These are phyloP conservation scores for Tulasnella sp. DNA, from an alignment of 768 basidiomycete genomes.

Conservation along the genomic window DNA sequence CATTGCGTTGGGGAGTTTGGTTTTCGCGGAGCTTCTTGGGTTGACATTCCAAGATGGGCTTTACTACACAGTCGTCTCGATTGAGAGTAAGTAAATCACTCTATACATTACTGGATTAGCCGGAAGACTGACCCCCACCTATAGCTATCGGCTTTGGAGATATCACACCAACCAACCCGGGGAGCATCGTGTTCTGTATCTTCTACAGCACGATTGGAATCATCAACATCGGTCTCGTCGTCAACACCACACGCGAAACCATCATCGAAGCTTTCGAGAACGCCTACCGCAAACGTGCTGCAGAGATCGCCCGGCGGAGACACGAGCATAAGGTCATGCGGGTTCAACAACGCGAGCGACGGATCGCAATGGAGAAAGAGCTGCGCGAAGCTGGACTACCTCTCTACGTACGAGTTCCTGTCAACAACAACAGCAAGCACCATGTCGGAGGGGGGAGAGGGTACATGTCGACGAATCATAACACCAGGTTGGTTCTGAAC, in stretches of 20 bases:
- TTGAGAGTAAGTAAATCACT: slow-evolving; percentile 38
- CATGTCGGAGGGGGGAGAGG: not conserved
- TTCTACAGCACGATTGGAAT: slow-evolving; percentile 40
- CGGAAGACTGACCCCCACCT: not conserved
- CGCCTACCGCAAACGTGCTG: slow-evolving; percentile 51
- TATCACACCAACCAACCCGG: slow-evolving; percentile 46
- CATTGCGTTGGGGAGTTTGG: slow-evolving; percentile 61
- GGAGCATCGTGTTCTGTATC: slow-evolving; percentile 52
- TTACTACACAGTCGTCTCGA: slow-evolving; percentile 68
- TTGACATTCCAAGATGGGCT: slow-evolving; percentile 63
- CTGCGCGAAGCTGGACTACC: slow-evolving; percentile 44
- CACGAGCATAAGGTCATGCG: slow-evolving; percentile 31
- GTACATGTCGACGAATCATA: not conserved
- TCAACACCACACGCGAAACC: slow-evolving; percentile 58
- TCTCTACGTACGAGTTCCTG: slow-evolving; percentile 41
- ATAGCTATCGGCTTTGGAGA: slow-evolving; percentile 58
- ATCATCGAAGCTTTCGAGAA: slow-evolving; percentile 65
- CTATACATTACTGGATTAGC: not conserved
- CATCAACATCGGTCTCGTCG: slow-evolving; percentile 54
- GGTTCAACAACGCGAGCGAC: slow-evolving; percentile 22
- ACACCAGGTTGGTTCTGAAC: slow-evolving; percentile 3
- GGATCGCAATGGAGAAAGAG: slow-evolving; percentile 44
- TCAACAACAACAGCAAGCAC: not conserved
- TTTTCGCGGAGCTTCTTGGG: slow-evolving; percentile 43
- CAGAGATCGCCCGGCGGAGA: slow-evolving; percentile 40